Evolutionary conservation across 2,329 filamentous ascomycete genomes (phyloP).

Genomic region (Neurospora sp.): DNA sequence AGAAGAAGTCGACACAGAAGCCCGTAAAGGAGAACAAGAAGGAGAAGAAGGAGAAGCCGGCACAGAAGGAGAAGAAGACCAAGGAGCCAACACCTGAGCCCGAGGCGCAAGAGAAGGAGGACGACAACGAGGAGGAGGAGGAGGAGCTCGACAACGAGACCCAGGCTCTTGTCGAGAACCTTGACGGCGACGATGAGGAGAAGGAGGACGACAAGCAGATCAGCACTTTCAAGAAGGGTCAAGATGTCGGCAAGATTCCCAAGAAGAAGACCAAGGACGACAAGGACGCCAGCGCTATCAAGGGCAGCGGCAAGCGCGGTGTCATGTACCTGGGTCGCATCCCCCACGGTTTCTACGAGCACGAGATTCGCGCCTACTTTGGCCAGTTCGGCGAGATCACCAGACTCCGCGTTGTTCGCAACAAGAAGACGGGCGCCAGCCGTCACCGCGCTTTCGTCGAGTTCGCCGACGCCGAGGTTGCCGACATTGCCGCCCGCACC

Average conservation of each 20-base stretch:
- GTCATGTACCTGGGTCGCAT: conserved; percentile 78
- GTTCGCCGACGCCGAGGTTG: conserved; percentile 67
- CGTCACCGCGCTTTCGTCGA: conserved; percentile 96
- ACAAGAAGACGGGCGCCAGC: conserved; percentile 80
- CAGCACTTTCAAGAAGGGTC: conserved; percentile 19
- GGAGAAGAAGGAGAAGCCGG: conserved; percentile 10
- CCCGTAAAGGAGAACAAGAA: conserved; percentile 7
- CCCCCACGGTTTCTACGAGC: conserved; percentile 77
- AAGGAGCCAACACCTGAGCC: conserved; percentile 4
- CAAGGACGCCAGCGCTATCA: conserved; percentile 30
- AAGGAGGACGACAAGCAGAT: no score
- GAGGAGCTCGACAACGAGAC: conserved; percentile 19
- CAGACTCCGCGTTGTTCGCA: conserved; percentile 73
- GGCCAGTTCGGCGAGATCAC: conserved; percentile 81
- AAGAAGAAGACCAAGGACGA: conserved; percentile 34
- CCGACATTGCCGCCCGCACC: conserved; percentile 83
- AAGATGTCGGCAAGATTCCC: conserved; percentile 33
- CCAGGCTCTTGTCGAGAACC: conserved; percentile 15
- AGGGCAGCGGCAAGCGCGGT: conserved; percentile 49
- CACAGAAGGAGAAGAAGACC: conserved; percentile 3
- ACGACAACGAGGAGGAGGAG: conserved; percentile 6
- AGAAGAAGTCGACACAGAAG: conserved; percentile 12
- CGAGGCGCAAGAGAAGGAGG: conserved; percentile 10
- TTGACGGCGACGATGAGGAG: no score
- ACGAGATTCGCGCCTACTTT: conserved; percentile 90